Evolutionary conservation across 2,329 filamentous ascomycete species (phyloP).

Genomic region (Xylaria hypoxylon): DNA sequence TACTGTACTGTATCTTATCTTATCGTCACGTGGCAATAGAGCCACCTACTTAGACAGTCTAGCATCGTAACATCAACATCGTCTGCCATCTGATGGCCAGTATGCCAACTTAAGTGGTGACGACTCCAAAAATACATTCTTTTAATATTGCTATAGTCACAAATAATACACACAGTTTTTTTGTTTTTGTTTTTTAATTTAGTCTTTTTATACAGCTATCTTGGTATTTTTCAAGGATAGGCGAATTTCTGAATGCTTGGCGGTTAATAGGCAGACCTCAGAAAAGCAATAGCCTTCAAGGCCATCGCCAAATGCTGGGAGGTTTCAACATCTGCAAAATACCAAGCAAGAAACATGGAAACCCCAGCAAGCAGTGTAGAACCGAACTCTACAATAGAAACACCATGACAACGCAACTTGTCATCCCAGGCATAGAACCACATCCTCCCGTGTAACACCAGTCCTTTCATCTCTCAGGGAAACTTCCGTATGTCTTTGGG

Average conservation of each 20-base stretch:
- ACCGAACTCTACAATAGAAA: background rate
- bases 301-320: constrained; percentile 8
- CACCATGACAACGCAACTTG: background rate
- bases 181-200: too few relatives aligned
- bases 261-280: background rate
- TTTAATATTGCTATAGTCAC: background rate
- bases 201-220: too few relatives aligned
- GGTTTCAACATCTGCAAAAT: background rate
- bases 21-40: constrained; percentile 15
- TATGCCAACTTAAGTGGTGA: too few relatives aligned
- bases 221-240: too few relatives aligned
- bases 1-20: background rate
- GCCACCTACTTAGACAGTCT: background rate
- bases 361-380: background rate
- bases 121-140: background rate
- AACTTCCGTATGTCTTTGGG: background rate
- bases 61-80: background rate
- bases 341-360: background rate
- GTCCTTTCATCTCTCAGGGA: background rate
- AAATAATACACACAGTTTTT: background rate
- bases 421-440: background rate
- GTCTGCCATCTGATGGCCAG: background rate
- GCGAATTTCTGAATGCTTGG: background rate
- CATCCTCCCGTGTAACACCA: background rate
- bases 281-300: constrained; percentile 5